phyloP scores from a whole-genome alignment of 2,329 filamentous ascomycete species.

The Epichloe elymi region DNA sequence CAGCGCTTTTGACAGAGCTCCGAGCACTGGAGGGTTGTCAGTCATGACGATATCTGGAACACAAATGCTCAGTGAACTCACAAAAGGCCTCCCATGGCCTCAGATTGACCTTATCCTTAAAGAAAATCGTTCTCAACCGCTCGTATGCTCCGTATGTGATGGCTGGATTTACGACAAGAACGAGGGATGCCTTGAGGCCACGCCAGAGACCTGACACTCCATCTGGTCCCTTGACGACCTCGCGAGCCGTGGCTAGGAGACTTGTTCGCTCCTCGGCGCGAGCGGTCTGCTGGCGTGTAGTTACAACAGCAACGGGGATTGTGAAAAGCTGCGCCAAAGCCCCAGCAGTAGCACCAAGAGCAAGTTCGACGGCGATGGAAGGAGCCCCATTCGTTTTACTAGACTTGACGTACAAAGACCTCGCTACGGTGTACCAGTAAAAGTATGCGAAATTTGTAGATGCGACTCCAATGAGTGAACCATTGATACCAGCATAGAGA shows the following conservation, averaged over 20 bases:
- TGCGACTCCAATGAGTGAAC: conserved; percentile 78
- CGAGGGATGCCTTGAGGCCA: conserved; percentile 87
- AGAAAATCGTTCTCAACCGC: conserved; percentile 64
- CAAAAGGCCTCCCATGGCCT: conserved; percentile 81
- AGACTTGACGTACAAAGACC: conserved; percentile 61
- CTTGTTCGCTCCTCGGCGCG: conserved; percentile 73
- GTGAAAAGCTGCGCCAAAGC: conserved; percentile 91
- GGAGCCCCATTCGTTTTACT: conserved; percentile 41
- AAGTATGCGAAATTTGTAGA: conserved; percentile 99
- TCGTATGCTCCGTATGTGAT: conserved; percentile 98
- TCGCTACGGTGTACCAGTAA: conserved; percentile 92
- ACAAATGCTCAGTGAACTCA: conserved; percentile 36
- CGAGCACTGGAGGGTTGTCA: conserved; percentile 50
- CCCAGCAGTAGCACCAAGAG: conserved; percentile 74
- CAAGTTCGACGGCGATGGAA: conserved; percentile 69
- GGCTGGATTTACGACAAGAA: conserved; percentile 88
- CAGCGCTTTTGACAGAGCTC: conserved; percentile 81
- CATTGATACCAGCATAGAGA: conserved; percentile 79
- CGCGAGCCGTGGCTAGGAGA: conserved; percentile 71
- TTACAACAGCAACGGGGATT: conserved; percentile 90
- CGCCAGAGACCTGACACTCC: conserved; percentile 84
- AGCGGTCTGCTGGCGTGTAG: conserved; percentile 91
- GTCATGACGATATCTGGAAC: not conserved
- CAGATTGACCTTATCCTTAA: conserved; percentile 61
- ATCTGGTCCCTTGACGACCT: conserved; percentile 84